Conservation (phyloP, 805 yeast species). For the Schwanniomyces occidentalis region DNA sequence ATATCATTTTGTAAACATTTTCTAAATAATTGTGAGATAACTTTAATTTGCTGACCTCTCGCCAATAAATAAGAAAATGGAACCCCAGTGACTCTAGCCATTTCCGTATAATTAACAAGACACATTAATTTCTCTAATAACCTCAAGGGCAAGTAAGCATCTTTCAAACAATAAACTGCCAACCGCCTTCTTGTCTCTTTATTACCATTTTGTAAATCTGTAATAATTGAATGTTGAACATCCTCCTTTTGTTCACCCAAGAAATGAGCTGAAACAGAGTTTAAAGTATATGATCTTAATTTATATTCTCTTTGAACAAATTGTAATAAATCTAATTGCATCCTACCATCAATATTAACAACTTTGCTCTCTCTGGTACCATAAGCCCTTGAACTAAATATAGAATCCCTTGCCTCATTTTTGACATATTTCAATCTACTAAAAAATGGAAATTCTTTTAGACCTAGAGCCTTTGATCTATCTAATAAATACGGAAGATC, state of each 20-base stretch:
- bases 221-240: conserved; percentile 94
- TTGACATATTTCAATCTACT: conserved; percentile 68
- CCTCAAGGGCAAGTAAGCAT: conserved; percentile 89
- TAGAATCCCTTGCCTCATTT: conserved; percentile 79
- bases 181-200: conserved; percentile 90
- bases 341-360: conserved; percentile 91
- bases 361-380: conserved; percentile 94
- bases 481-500: conserved; percentile 92
- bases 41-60: conserved; percentile 98
- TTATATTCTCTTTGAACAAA: conserved; percentile 94
- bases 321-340: conserved; percentile 91
- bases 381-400: conserved; percentile 91
- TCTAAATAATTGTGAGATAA: conserved; percentile 90
- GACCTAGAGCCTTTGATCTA: conserved; percentile 73
- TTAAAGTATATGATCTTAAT: conserved; percentile 88
- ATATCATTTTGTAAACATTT: conserved; percentile 86
- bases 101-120: conserved; percentile 93
- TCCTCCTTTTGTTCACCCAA: conserved; percentile 96
- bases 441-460: conserved; percentile 77
- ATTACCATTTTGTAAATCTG: conserved; percentile 90
- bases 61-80: conserved; percentile 87
- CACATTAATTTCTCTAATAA: conserved; percentile 93
- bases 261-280: conserved; percentile 93
- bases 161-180: conserved; percentile 96
- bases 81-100: conserved; percentile 99